phyloP scores from a whole-genome alignment of 2,329 filamentous ascomycete species.

The Nigrospora oryzae region DNA sequence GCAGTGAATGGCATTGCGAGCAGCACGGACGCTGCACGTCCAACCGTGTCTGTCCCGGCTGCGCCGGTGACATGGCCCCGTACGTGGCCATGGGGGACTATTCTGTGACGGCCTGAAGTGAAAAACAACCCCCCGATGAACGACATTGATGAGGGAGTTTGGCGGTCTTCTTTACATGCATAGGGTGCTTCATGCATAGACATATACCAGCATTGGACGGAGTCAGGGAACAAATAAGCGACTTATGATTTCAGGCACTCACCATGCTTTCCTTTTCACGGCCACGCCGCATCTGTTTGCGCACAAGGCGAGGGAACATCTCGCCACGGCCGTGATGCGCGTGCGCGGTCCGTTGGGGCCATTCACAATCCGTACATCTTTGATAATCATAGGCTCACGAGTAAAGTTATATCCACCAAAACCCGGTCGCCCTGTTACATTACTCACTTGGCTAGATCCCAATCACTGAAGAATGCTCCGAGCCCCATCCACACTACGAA shows the following conservation, averaged over 20 bases:
- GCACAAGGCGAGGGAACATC: no score
- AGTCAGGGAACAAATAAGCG: constrained; percentile 2
- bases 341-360: no score
- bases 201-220: constrained; percentile 3
- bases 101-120: constrained; percentile 2
- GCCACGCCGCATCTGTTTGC: no score
- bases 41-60: constrained; percentile 18
- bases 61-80: constrained; percentile 10
- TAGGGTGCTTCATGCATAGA: constrained; percentile 2
- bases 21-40: constrained; percentile 21
- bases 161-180: neutral
- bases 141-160: neutral
- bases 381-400: no score
- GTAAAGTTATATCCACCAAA: no score
- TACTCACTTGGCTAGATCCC: no score
- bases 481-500: no score
- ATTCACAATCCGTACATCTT: no score
- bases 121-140: neutral
- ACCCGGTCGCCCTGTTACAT: no score
- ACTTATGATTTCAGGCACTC: neutral
- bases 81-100: constrained; percentile 10
- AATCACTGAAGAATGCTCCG: no score
- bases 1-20: constrained; percentile 22
- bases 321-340: no score
- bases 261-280: no score